These are phyloP conservation scores for Pythium myriotylum DNA, from an alignment of 352 stramenopile genomes.

Conservation along the genomic window DNA sequence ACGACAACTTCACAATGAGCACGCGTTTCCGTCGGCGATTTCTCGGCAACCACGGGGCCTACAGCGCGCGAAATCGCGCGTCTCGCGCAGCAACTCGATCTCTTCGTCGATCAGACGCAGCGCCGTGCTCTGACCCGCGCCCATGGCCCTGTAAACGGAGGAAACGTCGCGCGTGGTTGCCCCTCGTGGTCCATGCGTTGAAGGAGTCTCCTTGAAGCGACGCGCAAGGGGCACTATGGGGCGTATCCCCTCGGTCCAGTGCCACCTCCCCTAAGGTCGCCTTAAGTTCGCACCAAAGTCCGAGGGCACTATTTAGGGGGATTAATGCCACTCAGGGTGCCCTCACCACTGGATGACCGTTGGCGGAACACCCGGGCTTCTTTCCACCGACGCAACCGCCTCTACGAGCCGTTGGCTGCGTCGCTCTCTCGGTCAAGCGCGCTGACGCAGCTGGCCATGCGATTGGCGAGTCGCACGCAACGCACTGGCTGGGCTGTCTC, in stretches of 20 bases:
- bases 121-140: conserved; percentile 48
- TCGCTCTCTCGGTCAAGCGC: no score
- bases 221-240: conserved; percentile 2
- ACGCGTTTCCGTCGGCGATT: not conserved
- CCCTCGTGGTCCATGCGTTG: not conserved
- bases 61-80: conserved; percentile 81
- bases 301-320: no score
- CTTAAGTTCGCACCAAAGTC: no score
- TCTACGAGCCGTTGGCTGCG: no score
- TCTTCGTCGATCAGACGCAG: conserved; percentile 58
- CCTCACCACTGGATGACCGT: no score
- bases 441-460: no score
- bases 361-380: no score
- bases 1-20: not conserved
- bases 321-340: no score
- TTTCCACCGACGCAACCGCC: no score
- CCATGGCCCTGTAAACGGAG: conserved; percentile 35
- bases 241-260: not conserved
- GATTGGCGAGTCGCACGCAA: no score
- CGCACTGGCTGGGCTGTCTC: no score
- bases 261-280: no score
- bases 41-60: conserved; percentile 16
- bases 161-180: not conserved
- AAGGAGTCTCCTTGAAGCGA: not conserved
- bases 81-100: conserved; percentile 72